Evolutionary conservation across 768 basidiomycete genomes (phyloP), one percentile per base, ranked within the genome.

Genomic region (Auricularia cornea): DNA sequence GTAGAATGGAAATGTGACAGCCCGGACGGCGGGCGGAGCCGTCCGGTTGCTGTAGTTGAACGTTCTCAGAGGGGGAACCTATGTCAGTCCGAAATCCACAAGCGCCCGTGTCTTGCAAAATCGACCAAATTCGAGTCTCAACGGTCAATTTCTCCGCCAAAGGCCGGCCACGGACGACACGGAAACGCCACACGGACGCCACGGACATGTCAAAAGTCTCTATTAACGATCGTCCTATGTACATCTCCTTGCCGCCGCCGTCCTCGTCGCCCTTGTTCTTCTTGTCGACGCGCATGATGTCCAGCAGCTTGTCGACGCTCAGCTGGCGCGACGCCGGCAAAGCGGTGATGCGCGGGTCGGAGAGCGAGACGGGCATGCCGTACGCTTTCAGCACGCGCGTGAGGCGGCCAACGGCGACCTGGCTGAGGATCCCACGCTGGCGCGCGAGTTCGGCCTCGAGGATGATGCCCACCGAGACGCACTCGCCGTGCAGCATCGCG

Each of bases 211-310:
- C n/a, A n/a, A n/a, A n/a, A n/a, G n/a, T n/a, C n/a, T n/a, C n/a
- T n/a, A n/a, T n/a, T n/a, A n/a, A n/a, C n/a, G n/a, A n/a, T n/a
- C n/a, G n/a, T n/a, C n/a, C n/a, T n/a, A n/a, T n/a, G n/a, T n/a
- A n/a, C 97, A 87, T 87, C 0, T 94, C 96, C 67, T 87, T 88
- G 60, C 97, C 97, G 68, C 98, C 98, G 65, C 86, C 83, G 48
- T 98, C 98, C 71, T 86, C 87, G 2, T 83, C 75, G 0, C 96
- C 95, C 64, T 88, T 88, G 73, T 98, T 98, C 82, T 99, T 98
- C 81, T 99, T 99, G 81, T 99, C 95, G 65, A 96, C 84, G 64
- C 81, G 84, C 96, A 98, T 98, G 71, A 96, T 89, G 72, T 97
- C 92, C 48, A 98, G 81, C 12, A 99, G 80, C 18, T 84, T 82